Conservation (phyloP, 2,329 filamentous ascomycete species). For the Metarhizium guizhouense region DNA sequence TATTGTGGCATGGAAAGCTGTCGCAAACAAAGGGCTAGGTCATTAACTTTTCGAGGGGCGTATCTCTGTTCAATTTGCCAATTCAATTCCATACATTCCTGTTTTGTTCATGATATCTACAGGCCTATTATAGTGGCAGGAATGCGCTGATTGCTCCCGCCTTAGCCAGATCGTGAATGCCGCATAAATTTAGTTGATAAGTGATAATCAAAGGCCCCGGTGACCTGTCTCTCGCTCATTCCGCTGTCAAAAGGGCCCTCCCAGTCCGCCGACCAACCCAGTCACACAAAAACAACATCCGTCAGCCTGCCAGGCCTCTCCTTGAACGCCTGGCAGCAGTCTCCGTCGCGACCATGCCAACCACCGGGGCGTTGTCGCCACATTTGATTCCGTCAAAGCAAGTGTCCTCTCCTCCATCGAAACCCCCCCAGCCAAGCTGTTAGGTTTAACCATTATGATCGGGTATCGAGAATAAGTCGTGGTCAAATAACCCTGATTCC, state of each 20-base stretch:
- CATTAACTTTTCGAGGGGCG: neutral
- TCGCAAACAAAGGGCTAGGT: neutral
- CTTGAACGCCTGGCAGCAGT: conserved; percentile 18
- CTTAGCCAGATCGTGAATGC: conserved; percentile 11
- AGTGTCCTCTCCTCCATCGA: neutral
- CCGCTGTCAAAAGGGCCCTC: neutral
- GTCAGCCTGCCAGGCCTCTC: neutral
- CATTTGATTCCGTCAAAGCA: conserved; percentile 12
- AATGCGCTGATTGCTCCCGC: neutral
- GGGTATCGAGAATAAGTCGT: neutral
- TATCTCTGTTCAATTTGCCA: neutral
- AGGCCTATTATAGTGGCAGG: conserved; percentile 2
- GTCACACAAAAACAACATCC: neutral
- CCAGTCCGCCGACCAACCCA: neutral
- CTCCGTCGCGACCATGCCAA: conserved; percentile 17
- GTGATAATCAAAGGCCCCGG: conserved; percentile 11
- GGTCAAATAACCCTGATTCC: neutral
- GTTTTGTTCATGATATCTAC: conserved; percentile 10
- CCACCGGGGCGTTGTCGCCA: conserved; percentile 8
- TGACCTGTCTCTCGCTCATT: conserved; percentile 3
- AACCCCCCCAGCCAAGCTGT: neutral
- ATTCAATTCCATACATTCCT: conserved; percentile 1
- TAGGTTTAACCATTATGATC: neutral
- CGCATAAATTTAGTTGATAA: conserved; percentile 10
- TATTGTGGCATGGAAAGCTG: neutral